These are phyloP conservation scores for Prunus salicina DNA, from an alignment of 306 rosid genomes.

Conservation along the genomic window DNA sequence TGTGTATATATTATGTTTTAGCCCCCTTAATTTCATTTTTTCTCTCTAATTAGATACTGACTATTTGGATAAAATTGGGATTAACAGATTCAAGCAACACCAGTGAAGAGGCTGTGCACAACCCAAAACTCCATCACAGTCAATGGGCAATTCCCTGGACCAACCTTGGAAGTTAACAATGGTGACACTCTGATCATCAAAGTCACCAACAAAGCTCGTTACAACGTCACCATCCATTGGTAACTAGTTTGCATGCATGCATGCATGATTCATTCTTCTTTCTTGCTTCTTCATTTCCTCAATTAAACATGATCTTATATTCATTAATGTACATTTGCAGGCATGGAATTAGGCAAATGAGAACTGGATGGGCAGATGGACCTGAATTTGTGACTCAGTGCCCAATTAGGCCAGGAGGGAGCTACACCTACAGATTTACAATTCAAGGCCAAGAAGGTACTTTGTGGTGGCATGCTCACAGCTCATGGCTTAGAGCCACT, in stretches of 20 bases:
- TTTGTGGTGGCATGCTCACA: conserved; percentile 99
- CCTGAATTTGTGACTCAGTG: conserved; percentile 95
- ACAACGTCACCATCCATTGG: conserved; percentile 91
- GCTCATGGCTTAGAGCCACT: conserved; percentile 93
- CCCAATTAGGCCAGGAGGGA: conserved; percentile 82
- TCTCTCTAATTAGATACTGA: neutral
- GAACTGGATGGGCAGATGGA: conserved; percentile 98
- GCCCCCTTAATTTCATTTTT: neutral
- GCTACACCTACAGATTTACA: conserved; percentile 80
- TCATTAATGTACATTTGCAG: conserved; percentile 25
- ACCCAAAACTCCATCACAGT: conserved; percentile 73
- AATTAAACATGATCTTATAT: no score
- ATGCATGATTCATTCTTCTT: neutral
- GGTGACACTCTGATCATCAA: conserved; percentile 80
- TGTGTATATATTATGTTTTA: neutral
- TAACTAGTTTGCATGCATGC: conserved; percentile 15
- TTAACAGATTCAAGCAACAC: conserved; percentile 69
- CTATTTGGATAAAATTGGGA: neutral
- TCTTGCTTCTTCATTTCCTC: no score
- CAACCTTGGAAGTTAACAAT: conserved; percentile 76
- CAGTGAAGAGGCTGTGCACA: conserved; percentile 99
- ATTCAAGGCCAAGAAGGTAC: conserved; percentile 90
- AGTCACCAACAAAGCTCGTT: conserved; percentile 80
- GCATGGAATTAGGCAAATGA: conserved; percentile 86
- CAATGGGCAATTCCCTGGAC: conserved; percentile 89